Evolutionary conservation across 2,329 filamentous ascomycete genomes (phyloP), one percentile per base, ranked within the genome.

Genomic region (Arthroderma sp.): DNA sequence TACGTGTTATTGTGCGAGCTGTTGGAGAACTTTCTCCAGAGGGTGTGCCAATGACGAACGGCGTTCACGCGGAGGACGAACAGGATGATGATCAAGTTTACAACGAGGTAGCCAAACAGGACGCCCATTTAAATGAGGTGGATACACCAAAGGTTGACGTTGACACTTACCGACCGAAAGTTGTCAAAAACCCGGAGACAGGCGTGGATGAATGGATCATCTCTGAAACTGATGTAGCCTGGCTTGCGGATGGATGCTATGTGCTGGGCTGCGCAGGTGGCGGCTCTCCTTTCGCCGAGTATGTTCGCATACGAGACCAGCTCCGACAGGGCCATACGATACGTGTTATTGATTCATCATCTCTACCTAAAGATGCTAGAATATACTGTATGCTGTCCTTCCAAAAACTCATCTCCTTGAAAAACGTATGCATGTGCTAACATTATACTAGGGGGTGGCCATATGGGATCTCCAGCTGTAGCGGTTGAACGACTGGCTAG

Each of bases 401-500:
- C 67, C 5, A 38, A 5, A 38, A 65, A 62, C 29, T 66, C 67
- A 7, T 65, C 63, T 7, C 62, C 68, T 1, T 62, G 62, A 68
- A 28, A 68, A 69, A 51, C 61, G 66, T 29, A 50, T 50, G 44
- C 33, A 49, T 41, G 27, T 58, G 53, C 43, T 55, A 52, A 41
- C 53, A 49, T 33, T 53, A 49, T 34, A 48, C 10, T 43, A 50
- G 46, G 73, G 71, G 75, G 73, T 6, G 75, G 75, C 1, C 71
- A 72, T 48, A 72, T 72, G 51, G 77, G 77, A 30, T 76, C 72
- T 10, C 78, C 78, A 0, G 75, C 74, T 3, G 77, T 80, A 0
- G 68, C 68, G 1, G 74, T 78, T 46, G 77, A 81, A 60, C 76
- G 77, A 52, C 67, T 79, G 0, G 65, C 69, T 1, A 74, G 73